Percentiles rank a stretch among this genome's conserved stretches.
phyloP scores from a whole-genome alignment of 148 eudicot genomes.

The Diospyros lotus region DNA sequence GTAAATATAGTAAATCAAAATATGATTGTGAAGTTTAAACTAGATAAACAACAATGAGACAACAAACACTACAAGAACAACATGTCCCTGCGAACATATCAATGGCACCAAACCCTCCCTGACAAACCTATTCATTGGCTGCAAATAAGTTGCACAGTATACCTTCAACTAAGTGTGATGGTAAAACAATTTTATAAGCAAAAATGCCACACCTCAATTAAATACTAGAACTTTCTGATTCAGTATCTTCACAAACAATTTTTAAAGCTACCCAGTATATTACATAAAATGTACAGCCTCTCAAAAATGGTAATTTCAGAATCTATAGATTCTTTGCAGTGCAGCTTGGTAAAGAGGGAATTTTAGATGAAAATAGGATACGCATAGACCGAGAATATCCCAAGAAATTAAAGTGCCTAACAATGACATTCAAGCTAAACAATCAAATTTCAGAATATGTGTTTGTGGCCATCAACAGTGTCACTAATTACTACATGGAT shows the following conservation, averaged over 20 bases:
- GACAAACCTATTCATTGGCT: neutral
- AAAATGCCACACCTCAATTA: conserved; percentile 2
- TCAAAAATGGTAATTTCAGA: neutral
- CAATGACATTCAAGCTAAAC: conserved; percentile 1
- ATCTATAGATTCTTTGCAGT: conserved; percentile 1
- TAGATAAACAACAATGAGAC: neutral
- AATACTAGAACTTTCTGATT: neutral
- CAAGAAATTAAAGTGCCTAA: neutral
- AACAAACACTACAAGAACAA: neutral
- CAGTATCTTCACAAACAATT: neutral
- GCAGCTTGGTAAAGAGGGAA: neutral
- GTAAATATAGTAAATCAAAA: neutral
- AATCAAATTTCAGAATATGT: neutral
- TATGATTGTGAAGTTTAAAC: neutral
- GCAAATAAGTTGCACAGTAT: neutral
- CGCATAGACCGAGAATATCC: neutral
- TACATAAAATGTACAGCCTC: neutral
- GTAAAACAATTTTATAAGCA: neutral
- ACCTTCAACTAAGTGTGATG: neutral
- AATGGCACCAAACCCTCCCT: neutral
- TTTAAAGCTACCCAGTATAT: neutral
- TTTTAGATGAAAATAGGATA: neutral
- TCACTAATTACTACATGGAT: neutral
- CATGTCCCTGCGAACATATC: neutral
- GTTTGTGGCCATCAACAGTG: neutral